Conservation (phyloP, 2,329 filamentous ascomycete species). For the Leptographium flavum region DNA sequence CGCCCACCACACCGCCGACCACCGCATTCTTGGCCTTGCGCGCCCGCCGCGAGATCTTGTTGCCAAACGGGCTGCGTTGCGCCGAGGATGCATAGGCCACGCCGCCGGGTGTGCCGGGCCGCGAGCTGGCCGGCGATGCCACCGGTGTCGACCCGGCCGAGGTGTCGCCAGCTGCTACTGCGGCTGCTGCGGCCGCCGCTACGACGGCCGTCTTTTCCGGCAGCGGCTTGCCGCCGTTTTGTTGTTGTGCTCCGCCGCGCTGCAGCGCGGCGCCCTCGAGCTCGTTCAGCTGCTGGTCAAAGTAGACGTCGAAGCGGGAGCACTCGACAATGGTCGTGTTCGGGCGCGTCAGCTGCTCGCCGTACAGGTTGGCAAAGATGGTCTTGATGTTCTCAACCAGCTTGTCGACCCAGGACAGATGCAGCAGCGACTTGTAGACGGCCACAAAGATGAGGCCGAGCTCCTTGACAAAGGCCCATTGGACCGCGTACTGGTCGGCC, state of each 20-base stretch:
- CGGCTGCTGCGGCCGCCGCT: slow-evolving; percentile 11
- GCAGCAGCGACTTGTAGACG: slow-evolving; percentile 89
- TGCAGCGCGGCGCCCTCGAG: slow-evolving; percentile 39
- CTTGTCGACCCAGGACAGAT: slow-evolving; percentile 94
- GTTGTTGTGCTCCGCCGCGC: too few relatives aligned
- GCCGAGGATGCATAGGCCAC: slow-evolving; percentile 41
- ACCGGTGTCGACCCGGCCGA: slow-evolving; percentile 58
- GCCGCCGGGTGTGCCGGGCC: slow-evolving; percentile 59
- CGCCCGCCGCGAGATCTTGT: slow-evolving; percentile 67
- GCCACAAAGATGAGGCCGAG: slow-evolving; percentile 92
- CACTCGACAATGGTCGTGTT: slow-evolving; percentile 69
- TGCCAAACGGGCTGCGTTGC: slow-evolving; percentile 60
- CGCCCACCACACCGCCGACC: slow-evolving; percentile 30
- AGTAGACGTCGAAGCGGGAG: slow-evolving; percentile 74
- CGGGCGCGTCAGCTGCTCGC: slow-evolving; percentile 68
- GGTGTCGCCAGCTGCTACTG: slow-evolving; percentile 21
- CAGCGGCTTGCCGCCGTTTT: background rate
- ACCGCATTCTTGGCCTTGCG: slow-evolving; percentile 52
- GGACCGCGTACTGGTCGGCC: slow-evolving; percentile 85
- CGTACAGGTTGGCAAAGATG: slow-evolving; percentile 83
- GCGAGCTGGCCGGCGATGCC: slow-evolving; percentile 59
- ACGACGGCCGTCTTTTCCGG: background rate
- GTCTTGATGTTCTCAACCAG: slow-evolving; percentile 89
- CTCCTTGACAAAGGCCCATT: slow-evolving; percentile 88
- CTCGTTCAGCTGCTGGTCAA: slow-evolving; percentile 81